Evolutionary conservation across 352 stramenopile species (phyloP).

Genomic region (Globisporangium carolinianum): DNA sequence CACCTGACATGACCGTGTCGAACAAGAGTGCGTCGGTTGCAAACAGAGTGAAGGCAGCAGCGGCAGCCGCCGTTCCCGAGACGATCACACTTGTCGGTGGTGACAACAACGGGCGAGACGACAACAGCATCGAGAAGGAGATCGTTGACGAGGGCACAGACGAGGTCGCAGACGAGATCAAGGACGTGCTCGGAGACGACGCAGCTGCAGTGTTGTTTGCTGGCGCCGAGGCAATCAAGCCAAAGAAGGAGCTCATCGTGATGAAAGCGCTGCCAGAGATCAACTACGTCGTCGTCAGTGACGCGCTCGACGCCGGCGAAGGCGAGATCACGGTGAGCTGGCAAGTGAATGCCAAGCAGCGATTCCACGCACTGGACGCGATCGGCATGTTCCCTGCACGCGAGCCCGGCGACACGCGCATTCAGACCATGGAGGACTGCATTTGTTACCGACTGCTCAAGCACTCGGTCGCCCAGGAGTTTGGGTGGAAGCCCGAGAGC

Average conservation of each 20-base stretch:
- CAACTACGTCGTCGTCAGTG: constrained; percentile 43
- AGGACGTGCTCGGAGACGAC: constrained; percentile 6
- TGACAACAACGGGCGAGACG: constrained; percentile 9
- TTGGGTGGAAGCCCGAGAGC: constrained; percentile 36
- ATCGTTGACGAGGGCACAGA: constrained; percentile 12
- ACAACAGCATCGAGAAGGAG: constrained; percentile 2
- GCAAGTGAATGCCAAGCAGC: constrained; percentile 42
- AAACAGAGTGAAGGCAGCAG: too few relatives aligned
- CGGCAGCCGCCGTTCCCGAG: too few relatives aligned
- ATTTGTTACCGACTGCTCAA: constrained; percentile 54
- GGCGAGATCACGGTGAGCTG: constrained; percentile 52
- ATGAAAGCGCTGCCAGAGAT: constrained; percentile 38
- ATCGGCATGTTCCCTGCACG: constrained; percentile 53
- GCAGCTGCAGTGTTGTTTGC: constrained; percentile 16
- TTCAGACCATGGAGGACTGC: constrained; percentile 44
- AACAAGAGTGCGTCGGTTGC: too few relatives aligned
- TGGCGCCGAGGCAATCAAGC: constrained; percentile 18
- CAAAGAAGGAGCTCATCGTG: constrained; percentile 32
- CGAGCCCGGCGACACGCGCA: constrained; percentile 18
- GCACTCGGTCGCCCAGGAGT: constrained; percentile 21
- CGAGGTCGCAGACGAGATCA: constrained; percentile 8
- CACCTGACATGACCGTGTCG: too few relatives aligned
- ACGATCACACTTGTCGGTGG: neutral
- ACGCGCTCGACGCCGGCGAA: constrained; percentile 39
- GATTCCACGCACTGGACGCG: constrained; percentile 47